These are phyloP conservation scores for Dalbergia oliveri DNA, from an alignment of 306 rosid species.

Conservation along the genomic window DNA sequence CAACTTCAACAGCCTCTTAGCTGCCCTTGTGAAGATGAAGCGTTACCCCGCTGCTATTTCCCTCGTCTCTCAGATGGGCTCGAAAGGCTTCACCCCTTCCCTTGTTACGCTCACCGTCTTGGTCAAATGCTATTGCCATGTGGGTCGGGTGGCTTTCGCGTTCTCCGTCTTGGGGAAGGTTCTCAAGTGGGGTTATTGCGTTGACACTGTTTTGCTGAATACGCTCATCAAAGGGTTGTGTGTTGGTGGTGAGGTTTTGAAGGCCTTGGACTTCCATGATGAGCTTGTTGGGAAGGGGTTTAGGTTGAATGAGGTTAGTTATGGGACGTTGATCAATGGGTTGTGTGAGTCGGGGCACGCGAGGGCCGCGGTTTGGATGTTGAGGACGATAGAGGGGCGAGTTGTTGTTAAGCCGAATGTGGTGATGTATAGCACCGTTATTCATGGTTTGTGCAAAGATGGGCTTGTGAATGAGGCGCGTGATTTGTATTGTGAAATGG, in stretches of 20 bases:
- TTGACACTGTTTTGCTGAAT: slow-evolving; percentile 10
- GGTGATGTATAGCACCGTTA: slow-evolving; percentile 41
- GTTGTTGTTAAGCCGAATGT: slow-evolving; percentile 27
- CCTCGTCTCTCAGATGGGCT: not conserved
- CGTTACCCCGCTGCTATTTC: slow-evolving; percentile 6
- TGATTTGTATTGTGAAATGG: slow-evolving; percentile 34
- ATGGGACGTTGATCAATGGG: slow-evolving; percentile 39
- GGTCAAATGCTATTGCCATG: slow-evolving; percentile 26
- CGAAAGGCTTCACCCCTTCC: slow-evolving; percentile 21
- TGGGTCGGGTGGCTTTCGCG: slow-evolving; percentile 4
- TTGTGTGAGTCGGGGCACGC: slow-evolving; percentile 24
- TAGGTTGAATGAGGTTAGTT: slow-evolving; percentile 30
- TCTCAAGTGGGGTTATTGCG: not conserved
- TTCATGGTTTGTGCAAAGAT: slow-evolving; percentile 36
- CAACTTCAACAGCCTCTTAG: slow-evolving; percentile 15
- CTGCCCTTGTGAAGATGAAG: not conserved
- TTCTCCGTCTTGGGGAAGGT: slow-evolving; percentile 32
- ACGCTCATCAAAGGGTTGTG: slow-evolving; percentile 29
- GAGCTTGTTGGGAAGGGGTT: slow-evolving; percentile 32
- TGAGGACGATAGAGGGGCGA: not conserved
- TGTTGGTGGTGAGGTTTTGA: not conserved
- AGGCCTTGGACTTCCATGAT: slow-evolving; percentile 31
- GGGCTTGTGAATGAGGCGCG: slow-evolving; percentile 35
- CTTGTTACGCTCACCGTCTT: slow-evolving; percentile 26
- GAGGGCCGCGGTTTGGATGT: not conserved